Base-by-base conservation (phyloP, 805 yeast genomes). In the Metschnikowia dekortorum region DNA sequence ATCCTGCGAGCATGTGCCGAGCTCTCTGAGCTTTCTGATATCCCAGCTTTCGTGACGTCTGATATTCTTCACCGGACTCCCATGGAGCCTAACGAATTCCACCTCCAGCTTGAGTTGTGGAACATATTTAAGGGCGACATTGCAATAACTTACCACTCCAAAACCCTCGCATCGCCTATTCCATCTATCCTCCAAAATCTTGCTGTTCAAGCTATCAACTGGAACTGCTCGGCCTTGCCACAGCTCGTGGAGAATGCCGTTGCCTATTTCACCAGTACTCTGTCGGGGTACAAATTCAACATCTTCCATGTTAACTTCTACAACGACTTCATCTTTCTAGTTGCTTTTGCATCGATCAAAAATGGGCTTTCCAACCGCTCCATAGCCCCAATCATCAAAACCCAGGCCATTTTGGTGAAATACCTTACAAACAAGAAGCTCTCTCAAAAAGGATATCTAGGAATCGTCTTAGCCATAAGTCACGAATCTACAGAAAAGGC, bases 41-140 rank as follows among this genome's bases (percentile, higher is more conserved):
- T 75, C 13, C 81, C 82, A 0, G 56, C 69, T 0, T 73, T 70
- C 57, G 64, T 77, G 1, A 43, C 66, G 1, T 60, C 66, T 1
- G 79, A 77, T 51, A 57, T 76, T 4, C 55, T 75, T 2, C 52
- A 63, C 1, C 61, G 81, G 42, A 64, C 74, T 1, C 76, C 78
- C 1, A 50, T 60, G 48, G 61, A 66, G 6, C 52, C 53, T 18
- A 55, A 62, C 6, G 78, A 74, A 37, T 56, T 62, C 33, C 51
- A 61, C 7, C 58, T 73, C 14, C 76, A 71, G 49, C 57, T 60
- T 9, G 76, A 72, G 43, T 50, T 74, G 8, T 74, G 76, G 76
- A 16, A 47, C 4, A 52, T 59, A 11, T 70, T 60, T 48, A 59
- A 61, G 29, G 56, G 54, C 22, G 53, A 52, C 18, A 62, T 73